phyloP scores from a whole-genome alignment of 164 flowering plant genomes.

The Vitis cinerea region DNA sequence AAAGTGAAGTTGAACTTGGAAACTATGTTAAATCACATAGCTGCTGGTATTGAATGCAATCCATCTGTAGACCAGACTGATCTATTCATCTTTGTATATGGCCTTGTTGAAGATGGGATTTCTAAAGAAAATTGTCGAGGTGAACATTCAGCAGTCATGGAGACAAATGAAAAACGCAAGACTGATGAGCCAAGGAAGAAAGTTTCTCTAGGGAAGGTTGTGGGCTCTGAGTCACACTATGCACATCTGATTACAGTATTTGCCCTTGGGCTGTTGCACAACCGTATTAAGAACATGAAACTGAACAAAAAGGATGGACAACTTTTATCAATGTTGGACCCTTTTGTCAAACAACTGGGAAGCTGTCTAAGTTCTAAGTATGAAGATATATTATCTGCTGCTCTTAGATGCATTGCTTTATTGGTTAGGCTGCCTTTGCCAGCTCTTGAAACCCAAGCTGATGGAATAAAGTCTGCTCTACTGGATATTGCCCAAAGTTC shows the following conservation, averaged over 20 bases:
- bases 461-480: constrained; percentile 62
- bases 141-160: constrained; percentile 13
- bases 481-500: constrained; percentile 69
- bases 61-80: constrained; percentile 70
- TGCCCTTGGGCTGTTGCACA: constrained; percentile 65
- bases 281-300: constrained; percentile 55
- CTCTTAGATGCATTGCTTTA: constrained; percentile 66
- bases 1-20: constrained; percentile 67
- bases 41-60: constrained; percentile 75
- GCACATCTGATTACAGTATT: constrained; percentile 75
- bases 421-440: constrained; percentile 80
- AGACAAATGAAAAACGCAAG: constrained; percentile 3
- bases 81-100: constrained; percentile 66
- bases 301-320: constrained; percentile 41
- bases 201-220: constrained; percentile 12
- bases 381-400: constrained; percentile 64
- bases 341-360: constrained; percentile 61
- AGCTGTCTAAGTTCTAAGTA: constrained; percentile 74
- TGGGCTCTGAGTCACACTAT: constrained; percentile 29
- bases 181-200: constrained; percentile 8
- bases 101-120: constrained; percentile 65
- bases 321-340: constrained; percentile 69
- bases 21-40: constrained; percentile 66
- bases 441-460: constrained; percentile 57
- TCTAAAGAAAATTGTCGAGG: constrained; percentile 34